These are phyloP conservation scores for Colletotrichum sp. DNA, from an alignment of 2,329 filamentous ascomycete genomes.

Conservation along the genomic window DNA sequence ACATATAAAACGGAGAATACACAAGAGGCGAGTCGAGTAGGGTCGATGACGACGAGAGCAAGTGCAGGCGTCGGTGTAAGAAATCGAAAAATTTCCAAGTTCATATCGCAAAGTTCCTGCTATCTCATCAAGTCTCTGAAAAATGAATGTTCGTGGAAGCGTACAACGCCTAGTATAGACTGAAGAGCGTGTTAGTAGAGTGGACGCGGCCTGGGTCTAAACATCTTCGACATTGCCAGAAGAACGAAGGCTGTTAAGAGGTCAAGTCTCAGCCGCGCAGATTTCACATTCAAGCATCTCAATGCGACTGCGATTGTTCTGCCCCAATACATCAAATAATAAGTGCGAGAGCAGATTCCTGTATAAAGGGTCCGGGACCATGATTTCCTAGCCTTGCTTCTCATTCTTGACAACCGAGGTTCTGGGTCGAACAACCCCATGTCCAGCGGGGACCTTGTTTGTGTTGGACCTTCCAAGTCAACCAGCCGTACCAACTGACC, in stretches of 20 bases:
- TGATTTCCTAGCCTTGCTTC: background rate
- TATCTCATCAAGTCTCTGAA: background rate
- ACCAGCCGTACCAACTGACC: background rate
- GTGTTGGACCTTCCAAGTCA: background rate
- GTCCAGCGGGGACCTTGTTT: background rate
- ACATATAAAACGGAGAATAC: background rate
- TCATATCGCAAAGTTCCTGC: background rate
- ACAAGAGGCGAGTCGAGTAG: background rate
- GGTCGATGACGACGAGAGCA: background rate
- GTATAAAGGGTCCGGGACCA: background rate
- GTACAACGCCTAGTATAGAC: background rate
- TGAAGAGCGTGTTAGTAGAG: background rate
- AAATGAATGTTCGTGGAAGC: background rate
- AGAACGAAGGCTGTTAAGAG: background rate
- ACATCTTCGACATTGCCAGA: background rate
- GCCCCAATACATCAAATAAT: background rate
- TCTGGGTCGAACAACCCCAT: background rate
- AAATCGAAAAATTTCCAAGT: background rate
- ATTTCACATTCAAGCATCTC: background rate
- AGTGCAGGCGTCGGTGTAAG: background rate
- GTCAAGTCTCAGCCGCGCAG: background rate
- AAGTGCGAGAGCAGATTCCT: background rate
- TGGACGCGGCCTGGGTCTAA: background rate
- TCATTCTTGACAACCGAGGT: background rate
- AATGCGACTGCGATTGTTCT: background rate